Evolutionary conservation across 768 basidiomycete species (phyloP), one percentile per base, ranked within the genome.

Genomic region (Suillus ampliporus): DNA sequence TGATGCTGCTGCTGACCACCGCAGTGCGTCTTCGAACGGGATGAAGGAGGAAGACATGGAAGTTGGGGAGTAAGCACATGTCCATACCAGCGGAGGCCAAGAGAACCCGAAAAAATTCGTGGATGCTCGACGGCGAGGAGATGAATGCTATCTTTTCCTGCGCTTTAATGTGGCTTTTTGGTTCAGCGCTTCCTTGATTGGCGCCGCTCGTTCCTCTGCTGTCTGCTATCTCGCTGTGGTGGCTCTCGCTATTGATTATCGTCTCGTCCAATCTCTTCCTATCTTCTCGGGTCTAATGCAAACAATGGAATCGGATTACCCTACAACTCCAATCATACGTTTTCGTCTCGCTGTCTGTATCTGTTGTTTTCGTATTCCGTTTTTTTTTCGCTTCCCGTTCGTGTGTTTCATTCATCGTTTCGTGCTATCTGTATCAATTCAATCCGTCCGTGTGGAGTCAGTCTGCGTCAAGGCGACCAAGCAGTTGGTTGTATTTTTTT

Each of bases 1-100:
- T 0, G 82, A 82, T 62, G 83, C 83, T 7, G 78, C 83, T 28
- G 54, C 17, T 6, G 83, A 83, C 68, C 80, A 79, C 21, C 75
- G 82, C 54, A 78, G 76, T 56, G 37, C 54, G 23, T 56, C 54
- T 19, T 56, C 54, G 11, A 72, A 71, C 52, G 71, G 76, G 3
- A 11, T 72, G 61, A 75, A 76, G 23, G 67, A 69, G 21, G 69
- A 73, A 15, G 73, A 74, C 9, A 67, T 66, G 44, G 69, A 69
- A 23, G 70, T 72, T 40, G 75, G 60, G 40, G 51, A 34, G 54
- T 43, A 40, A 56, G 17, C 54, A 56, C 54, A 56, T 56, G 23
- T 56, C 53, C 37, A 38, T 51, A 15, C 37, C 35, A 37, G 35
- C 14, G 21, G 35, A 38, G 35, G 54, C 37, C 54, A 10, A 26